These are phyloP conservation scores for Erysimum cheiri DNA, from an alignment of 441 rosid genomes.

Conservation along the genomic window DNA sequence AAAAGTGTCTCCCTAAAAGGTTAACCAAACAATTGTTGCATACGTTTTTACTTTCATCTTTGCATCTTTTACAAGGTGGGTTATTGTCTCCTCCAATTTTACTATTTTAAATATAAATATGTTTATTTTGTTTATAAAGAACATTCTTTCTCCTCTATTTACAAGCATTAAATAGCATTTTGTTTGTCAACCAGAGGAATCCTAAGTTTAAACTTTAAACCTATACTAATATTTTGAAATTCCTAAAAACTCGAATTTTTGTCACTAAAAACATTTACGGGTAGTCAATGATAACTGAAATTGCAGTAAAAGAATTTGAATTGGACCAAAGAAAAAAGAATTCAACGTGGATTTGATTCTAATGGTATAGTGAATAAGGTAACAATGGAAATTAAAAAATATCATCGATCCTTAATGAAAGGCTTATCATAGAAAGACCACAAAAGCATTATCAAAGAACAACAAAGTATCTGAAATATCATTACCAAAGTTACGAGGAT, in stretches of 20 bases:
- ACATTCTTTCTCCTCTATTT: neutral
- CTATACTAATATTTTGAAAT: too few species aligned
- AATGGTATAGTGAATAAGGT: neutral
- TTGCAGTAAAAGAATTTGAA: too few species aligned
- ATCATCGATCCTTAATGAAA: neutral
- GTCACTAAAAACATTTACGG: too few species aligned
- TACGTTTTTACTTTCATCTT: slow-evolving; percentile 7
- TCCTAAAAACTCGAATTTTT: too few species aligned
- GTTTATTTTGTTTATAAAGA: too few species aligned
- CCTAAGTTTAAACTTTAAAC: too few species aligned
- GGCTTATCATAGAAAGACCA: neutral
- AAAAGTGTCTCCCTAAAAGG: slow-evolving; percentile 23
- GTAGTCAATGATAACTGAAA: too few species aligned
- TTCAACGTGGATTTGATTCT: too few species aligned
- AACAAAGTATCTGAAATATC: neutral
- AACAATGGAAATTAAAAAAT: too few species aligned
- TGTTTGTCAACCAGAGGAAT: too few species aligned
- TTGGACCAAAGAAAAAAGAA: too few species aligned
- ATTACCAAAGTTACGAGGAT: neutral
- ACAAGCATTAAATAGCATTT: neutral
- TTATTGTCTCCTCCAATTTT: neutral
- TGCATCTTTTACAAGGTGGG: neutral
- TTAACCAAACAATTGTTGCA: slow-evolving; percentile 5
- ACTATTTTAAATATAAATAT: neutral
- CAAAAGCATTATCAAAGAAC: neutral